Percentiles rank a stretch among this genome's conserved stretches.
These are phyloP conservation scores for Oxytropis ochrocephala DNA, from an alignment of 306 rosid genomes.

Conservation along the genomic window DNA sequence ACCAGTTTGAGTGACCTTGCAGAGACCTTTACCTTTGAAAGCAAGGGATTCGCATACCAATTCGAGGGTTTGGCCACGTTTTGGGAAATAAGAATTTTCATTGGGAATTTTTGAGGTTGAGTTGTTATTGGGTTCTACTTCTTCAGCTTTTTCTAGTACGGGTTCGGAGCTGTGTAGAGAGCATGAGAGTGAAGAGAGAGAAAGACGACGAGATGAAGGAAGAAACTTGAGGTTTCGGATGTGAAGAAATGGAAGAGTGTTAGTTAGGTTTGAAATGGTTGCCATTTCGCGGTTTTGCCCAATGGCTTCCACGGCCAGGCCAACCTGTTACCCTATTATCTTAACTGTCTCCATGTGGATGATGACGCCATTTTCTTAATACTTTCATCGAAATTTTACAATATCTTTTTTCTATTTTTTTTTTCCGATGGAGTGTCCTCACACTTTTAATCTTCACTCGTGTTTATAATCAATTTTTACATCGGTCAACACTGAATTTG, in stretches of 20 bases:
- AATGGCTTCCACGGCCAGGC: background rate
- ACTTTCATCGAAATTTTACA: too few species aligned
- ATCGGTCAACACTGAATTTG: too few species aligned
- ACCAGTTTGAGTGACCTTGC: conserved; percentile 74
- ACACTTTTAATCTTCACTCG: too few species aligned
- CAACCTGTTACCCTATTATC: too few species aligned
- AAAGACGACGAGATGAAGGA: conserved; percentile 23
- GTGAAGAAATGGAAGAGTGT: conserved; percentile 37
- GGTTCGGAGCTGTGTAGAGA: background rate
- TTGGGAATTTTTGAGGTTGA: conserved; percentile 2
- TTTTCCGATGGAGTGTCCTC: too few species aligned
- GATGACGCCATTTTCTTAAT: too few species aligned
- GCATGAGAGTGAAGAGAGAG: conserved; percentile 25
- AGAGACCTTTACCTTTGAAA: conserved; percentile 84
- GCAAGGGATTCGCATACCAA: conserved; percentile 79
- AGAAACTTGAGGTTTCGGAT: conserved; percentile 35
- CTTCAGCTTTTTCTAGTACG: conserved; percentile 6
- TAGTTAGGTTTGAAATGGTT: conserved; percentile 45
- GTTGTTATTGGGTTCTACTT: conserved; percentile 11
- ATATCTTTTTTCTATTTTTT: too few species aligned
- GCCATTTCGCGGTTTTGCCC: conserved; percentile 36
- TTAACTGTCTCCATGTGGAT: too few species aligned
- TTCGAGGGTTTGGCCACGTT: conserved; percentile 82
- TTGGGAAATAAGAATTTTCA: conserved; percentile 54
- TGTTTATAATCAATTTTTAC: too few species aligned